Conservation (phyloP, 2,329 filamentous ascomycete species). For the Colletotrichum caudatum region DNA sequence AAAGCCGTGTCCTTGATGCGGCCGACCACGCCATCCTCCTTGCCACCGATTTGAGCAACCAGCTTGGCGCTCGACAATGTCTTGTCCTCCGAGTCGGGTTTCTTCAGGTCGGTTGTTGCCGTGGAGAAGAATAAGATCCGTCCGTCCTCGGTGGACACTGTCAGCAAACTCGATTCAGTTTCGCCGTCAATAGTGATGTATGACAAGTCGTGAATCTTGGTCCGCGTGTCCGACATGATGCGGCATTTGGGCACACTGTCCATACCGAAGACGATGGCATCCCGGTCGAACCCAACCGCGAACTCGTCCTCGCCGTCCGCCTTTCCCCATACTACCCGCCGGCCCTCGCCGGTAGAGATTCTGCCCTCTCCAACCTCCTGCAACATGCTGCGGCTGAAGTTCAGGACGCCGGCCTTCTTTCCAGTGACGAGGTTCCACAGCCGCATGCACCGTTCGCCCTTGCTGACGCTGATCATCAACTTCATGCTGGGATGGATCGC, state of each 20-base stretch:
- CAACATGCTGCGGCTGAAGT: conserved; percentile 81
- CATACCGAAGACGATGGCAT: conserved; percentile 86
- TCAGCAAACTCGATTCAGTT: conserved; percentile 69
- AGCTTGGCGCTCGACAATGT: conserved; percentile 70
- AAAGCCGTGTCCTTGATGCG: conserved; percentile 92
- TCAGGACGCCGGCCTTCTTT: conserved; percentile 93
- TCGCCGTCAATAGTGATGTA: conserved; percentile 72
- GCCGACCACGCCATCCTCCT: conserved; percentile 71
- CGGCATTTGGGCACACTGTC: conserved; percentile 85
- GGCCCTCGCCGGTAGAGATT: conserved; percentile 83
- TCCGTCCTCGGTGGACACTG: conserved; percentile 91
- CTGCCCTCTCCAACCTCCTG: conserved; percentile 80
- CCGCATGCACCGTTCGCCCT: conserved; percentile 90
- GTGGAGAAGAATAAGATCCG: conserved; percentile 87
- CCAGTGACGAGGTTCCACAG: conserved; percentile 97
- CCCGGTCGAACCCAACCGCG: conserved; percentile 88
- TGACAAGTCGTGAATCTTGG: conserved; percentile 85
- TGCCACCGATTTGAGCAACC: conserved; percentile 83
- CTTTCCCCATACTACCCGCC: conserved; percentile 83
- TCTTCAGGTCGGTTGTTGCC: conserved; percentile 59
- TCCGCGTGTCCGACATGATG: conserved; percentile 74
- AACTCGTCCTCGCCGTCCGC: conserved; percentile 83
- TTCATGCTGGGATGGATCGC: conserved; percentile 97
- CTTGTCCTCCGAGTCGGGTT: conserved; percentile 46
- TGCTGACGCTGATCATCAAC: conserved; percentile 92